Conservation (phyloP, 352 stramenopile species). For the Phytophthora fragariaefolia region DNA sequence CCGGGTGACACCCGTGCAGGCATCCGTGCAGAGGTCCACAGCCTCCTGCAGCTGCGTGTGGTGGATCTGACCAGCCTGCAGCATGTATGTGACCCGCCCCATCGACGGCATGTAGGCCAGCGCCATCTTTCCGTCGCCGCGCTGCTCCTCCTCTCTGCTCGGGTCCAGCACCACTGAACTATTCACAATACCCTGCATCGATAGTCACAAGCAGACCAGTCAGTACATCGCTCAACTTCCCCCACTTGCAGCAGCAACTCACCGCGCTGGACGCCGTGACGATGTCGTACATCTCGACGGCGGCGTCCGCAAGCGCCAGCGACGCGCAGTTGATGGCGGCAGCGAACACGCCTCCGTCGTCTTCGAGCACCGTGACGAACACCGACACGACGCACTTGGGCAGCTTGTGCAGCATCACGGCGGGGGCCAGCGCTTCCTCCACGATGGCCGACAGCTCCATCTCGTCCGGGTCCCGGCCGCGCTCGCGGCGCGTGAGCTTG, state of each 20-base stretch:
- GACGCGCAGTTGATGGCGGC: conserved; percentile 89
- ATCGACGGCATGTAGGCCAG: conserved; percentile 89
- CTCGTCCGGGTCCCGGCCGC: conserved; percentile 81
- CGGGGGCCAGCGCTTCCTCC: conserved; percentile 76
- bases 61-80: conserved; percentile 83
- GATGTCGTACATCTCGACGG: conserved; percentile 93
- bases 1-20: conserved; percentile 64
- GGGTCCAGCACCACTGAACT: conserved; percentile 74
- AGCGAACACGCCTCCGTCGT: conserved; percentile 83
- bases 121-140: conserved; percentile 66
- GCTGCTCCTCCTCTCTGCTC: conserved; percentile 66
- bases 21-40: conserved; percentile 90
- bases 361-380: conserved; percentile 89
- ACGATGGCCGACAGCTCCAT: conserved; percentile 81
- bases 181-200: conserved; percentile 55
- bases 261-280: conserved; percentile 82
- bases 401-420: conserved; percentile 88
- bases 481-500: conserved; percentile 61
- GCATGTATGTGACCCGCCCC: conserved; percentile 87
- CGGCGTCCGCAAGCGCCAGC: conserved; percentile 87
- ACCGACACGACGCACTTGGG: conserved; percentile 92
- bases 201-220: conserved; percentile 1
- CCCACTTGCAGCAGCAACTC: conserved; percentile 15
- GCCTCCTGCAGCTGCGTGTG: conserved; percentile 83
- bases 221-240: not conserved